A percentile compares a stretch with the other conserved stretches of the same genome.
These are phyloP conservation scores for Suhomyces canberraensis DNA, from an alignment of 805 yeast species.

Conservation along the genomic window DNA sequence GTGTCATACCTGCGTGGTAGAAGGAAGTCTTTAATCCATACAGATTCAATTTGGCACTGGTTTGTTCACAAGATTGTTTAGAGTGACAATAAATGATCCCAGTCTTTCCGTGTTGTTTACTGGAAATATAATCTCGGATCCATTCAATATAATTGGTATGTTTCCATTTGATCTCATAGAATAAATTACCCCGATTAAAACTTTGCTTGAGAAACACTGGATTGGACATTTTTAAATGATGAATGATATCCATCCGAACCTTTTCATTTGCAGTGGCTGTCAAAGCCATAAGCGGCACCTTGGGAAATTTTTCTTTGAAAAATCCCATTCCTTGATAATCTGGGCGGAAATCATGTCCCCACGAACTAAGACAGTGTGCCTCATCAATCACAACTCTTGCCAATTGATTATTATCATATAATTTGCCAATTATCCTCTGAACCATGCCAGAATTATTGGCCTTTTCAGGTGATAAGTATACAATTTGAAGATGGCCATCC, in stretches of 20 bases:
- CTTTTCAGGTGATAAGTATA: constrained; percentile 95
- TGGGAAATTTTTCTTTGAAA: constrained; percentile 71
- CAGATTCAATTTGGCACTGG: constrained; percentile 55
- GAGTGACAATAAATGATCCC: constrained; percentile 96
- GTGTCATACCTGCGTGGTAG: constrained; percentile 94
- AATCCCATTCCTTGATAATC: constrained; percentile 80
- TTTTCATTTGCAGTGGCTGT: constrained; percentile 96
- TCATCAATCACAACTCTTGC: constrained; percentile 94
- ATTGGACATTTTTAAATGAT: constrained; percentile 60
- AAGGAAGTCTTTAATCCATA: constrained; percentile 67
- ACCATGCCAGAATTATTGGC: constrained; percentile 71
- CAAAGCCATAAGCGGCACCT: constrained; percentile 88
- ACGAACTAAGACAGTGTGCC: constrained; percentile 96
- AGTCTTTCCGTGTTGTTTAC: constrained; percentile 52
- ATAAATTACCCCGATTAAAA: constrained; percentile 84
- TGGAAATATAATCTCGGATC: constrained; percentile 53
- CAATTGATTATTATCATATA: constrained; percentile 54
- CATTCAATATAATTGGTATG: constrained; percentile 53
- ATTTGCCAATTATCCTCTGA: constrained; percentile 54
- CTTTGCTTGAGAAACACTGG: constrained; percentile 80
- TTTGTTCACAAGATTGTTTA: constrained; percentile 80
- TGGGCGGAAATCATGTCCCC: constrained; percentile 99
- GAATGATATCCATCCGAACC: constrained; percentile 81
- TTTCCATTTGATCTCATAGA: constrained; percentile 73
- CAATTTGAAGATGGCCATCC: constrained; percentile 66